phyloP scores from a whole-genome alignment of 2,329 filamentous ascomycete genomes.

The Fusarium sp. region DNA sequence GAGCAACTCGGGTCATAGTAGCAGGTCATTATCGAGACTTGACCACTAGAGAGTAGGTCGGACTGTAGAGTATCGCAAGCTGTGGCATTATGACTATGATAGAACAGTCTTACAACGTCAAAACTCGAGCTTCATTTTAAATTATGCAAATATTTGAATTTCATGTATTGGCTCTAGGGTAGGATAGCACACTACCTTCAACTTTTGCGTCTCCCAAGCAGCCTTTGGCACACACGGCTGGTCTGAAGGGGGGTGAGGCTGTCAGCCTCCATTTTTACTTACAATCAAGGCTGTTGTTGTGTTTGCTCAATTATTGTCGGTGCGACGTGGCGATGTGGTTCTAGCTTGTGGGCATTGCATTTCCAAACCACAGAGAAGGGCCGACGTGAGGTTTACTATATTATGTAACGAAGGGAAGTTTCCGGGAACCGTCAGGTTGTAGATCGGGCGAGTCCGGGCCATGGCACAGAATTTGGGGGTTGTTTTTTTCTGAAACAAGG shows the following conservation, averaged over 20 bases:
- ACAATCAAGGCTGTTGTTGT: neutral
- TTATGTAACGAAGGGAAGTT: conserved; percentile 41
- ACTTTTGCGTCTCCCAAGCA: neutral
- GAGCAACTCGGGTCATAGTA: too few relatives aligned
- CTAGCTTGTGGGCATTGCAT: conserved; percentile 59
- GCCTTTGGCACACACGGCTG: neutral
- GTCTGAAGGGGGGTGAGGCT: neutral
- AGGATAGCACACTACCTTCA: neutral
- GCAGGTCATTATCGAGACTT: neutral
- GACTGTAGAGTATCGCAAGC: neutral
- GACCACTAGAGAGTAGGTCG: neutral
- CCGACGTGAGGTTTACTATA: conserved; percentile 37
- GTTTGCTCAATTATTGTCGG: conserved; percentile 34
- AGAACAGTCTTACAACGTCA: neutral
- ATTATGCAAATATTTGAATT: neutral
- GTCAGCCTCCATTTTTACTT: neutral
- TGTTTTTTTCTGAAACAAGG: conserved; percentile 12
- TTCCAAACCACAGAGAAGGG: conserved; percentile 53
- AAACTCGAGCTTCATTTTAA: neutral
- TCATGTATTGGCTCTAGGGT: neutral
- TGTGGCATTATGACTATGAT: neutral
- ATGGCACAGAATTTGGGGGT: neutral
- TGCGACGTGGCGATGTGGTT: conserved; percentile 53
- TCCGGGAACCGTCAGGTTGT: neutral
- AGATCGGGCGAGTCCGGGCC: conserved; percentile 29